These are phyloP conservation scores for Malus hybrid DNA, from an alignment of 331 rosid genomes.

Conservation along the genomic window DNA sequence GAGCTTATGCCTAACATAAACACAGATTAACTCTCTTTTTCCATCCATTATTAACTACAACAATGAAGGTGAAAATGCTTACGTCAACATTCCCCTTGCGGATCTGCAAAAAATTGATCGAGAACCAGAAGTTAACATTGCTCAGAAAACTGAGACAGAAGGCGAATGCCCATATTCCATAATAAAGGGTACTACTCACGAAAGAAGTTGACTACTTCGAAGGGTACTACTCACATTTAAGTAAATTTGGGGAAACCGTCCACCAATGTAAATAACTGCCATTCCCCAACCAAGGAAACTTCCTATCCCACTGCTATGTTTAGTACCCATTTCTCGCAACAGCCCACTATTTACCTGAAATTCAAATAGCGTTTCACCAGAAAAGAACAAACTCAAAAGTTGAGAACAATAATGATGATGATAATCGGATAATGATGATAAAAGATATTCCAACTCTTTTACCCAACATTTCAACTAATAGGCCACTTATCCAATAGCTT, in stretches of 20 bases:
- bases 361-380: not conserved
- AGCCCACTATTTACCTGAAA: slow-evolving; percentile 36
- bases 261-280: slow-evolving; percentile 71
- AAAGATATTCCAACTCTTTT: not conserved
- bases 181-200: too few relatives aligned
- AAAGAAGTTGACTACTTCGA: not conserved
- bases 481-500: too few relatives aligned
- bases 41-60: not conserved
- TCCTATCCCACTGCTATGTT: slow-evolving; percentile 38
- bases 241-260: slow-evolving; percentile 75
- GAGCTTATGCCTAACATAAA: not conserved
- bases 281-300: slow-evolving; percentile 78
- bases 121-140: slow-evolving; percentile 27
- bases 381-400: not conserved
- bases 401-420: not conserved
- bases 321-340: slow-evolving; percentile 18
- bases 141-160: not conserved
- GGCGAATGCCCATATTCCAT: not conserved
- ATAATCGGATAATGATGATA: not conserved
- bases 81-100: slow-evolving; percentile 53
- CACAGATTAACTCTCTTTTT: not conserved
- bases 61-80: slow-evolving; percentile 2
- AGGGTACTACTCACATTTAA: slow-evolving; percentile 51
- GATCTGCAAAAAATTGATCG: slow-evolving; percentile 41
- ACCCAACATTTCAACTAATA: too few relatives aligned